Evolutionary conservation across 176 grass and related monocot species (phyloP), one percentile per base, ranked within the genome.

Genomic region (Zea luxurians): DNA sequence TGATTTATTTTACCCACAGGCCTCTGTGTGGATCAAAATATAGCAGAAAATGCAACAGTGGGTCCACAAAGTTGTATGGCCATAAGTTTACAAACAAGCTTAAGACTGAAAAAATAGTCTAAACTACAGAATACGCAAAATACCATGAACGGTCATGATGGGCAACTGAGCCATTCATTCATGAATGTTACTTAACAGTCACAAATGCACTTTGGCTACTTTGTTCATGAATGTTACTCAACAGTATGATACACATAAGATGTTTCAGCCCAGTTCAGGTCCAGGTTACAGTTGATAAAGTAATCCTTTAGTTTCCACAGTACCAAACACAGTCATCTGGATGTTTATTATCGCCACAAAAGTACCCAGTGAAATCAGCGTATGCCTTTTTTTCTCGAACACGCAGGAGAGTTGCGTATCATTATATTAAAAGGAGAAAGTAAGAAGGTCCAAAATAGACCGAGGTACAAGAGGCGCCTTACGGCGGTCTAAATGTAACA

Each of bases 101-200:
- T 71, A 58, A 13, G 0, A 9, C 48, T 62, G 27, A 71, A 37
- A 17, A 20, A 17, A 17, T 15, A 17, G 35, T 27, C 43, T 50
- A 70, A 11, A 80, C 50, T 59, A 45, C 4, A 80, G 44, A 80
- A 80, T 59, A 37, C 7, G 21, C 16, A 70, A 57, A 68, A 40
- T 78, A 50, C 38, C 63, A 67, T 9, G 15, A 54, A 55, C 47
- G 21, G 27, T 20, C 61, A 67, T 55, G 4, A 17, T 20, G 42
- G 18, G 7, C 40, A 68, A 68, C 2, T 8, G 49, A 76, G 16
- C 20, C 38, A 67, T 68, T 64, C 4, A 10, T 64, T 55, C 5
- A 68, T 49, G 48, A 60, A 66, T 48, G 13, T 17, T 48, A 70
- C 17, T 44, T 7, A 44, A 44, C 43, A 44, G 43, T 44, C 43